These are phyloP conservation scores for Eucalyptus paniculata DNA, from an alignment of 345 rosid genomes.

Conservation along the genomic window DNA sequence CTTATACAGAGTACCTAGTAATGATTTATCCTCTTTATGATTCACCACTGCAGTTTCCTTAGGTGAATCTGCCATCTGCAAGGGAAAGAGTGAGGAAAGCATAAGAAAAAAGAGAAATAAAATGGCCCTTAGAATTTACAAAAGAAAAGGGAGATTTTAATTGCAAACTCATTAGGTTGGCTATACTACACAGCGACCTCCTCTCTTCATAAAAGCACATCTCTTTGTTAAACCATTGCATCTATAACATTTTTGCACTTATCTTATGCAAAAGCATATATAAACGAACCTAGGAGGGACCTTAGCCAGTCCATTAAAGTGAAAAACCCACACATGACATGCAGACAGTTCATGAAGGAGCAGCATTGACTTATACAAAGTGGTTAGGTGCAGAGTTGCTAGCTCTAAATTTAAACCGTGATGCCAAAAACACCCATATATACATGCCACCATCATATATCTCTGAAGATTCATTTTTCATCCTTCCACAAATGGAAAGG, in stretches of 20 bases:
- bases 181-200: neutral
- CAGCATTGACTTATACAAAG: neutral
- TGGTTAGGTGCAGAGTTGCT: neutral
- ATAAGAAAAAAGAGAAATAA: neutral
- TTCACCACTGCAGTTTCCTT: slow-evolving; percentile 15
- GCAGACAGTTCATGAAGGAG: neutral
- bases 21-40: slow-evolving; percentile 19
- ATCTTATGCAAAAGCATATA: neutral
- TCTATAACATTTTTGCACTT: neutral
- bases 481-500: neutral
- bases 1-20: slow-evolving; percentile 19
- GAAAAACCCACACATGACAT: neutral
- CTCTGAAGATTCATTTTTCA: neutral
- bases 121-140: neutral
- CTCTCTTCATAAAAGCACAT: neutral
- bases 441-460: neutral
- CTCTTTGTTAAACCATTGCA: neutral
- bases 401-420: neutral
- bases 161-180: neutral
- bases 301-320: neutral
- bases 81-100: neutral
- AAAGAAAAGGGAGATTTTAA: neutral
- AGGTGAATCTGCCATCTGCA: slow-evolving; percentile 27
- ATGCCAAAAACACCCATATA: neutral
- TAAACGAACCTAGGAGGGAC: neutral